These are phyloP conservation scores for Moniliella sp. DNA, from an alignment of 1,284 basidiomycete species.

Conservation along the genomic window DNA sequence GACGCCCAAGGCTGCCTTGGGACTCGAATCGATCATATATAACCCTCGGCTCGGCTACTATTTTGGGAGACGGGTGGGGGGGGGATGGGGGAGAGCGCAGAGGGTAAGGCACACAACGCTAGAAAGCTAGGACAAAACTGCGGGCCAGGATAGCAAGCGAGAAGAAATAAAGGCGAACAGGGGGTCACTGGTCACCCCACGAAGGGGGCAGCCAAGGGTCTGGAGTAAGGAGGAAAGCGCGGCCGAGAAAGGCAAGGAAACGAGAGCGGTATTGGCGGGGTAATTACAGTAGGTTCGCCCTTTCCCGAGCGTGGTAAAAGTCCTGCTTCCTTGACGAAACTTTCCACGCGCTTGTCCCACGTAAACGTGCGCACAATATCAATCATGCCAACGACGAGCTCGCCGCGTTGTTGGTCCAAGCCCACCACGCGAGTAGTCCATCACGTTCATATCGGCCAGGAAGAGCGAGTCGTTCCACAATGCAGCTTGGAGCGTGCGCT, in stretches of 20 bases:
- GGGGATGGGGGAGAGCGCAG: no score
- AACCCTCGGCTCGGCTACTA: no score
- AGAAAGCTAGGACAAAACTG: no score
- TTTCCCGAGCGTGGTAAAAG: constrained; percentile 50
- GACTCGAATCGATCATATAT: no score
- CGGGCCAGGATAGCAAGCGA: no score
- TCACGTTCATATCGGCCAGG: constrained; percentile 68
- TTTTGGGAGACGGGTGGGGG: no score
- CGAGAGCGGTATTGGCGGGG: constrained; percentile 28
- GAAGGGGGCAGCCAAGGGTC: no score
- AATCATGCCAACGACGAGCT: constrained; percentile 72
- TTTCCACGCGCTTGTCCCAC: constrained; percentile 94
- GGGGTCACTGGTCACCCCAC: no score
- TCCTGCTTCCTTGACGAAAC: constrained; percentile 81
- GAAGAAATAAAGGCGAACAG: no score
- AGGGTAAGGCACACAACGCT: no score
- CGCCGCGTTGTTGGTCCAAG: constrained; percentile 37
- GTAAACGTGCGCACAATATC: constrained; percentile 84
- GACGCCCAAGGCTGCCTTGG: no score
- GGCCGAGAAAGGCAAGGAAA: constrained; percentile 28
- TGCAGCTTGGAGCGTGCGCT: constrained; percentile 69
- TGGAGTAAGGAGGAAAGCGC: no score
- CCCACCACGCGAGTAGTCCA: constrained; percentile 98
- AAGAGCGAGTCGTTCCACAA: constrained; percentile 66
- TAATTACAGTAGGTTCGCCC: constrained; percentile 25